These are phyloP conservation scores for Obba rivulosa DNA, from an alignment of 768 basidiomycete genomes.

Conservation along the genomic window DNA sequence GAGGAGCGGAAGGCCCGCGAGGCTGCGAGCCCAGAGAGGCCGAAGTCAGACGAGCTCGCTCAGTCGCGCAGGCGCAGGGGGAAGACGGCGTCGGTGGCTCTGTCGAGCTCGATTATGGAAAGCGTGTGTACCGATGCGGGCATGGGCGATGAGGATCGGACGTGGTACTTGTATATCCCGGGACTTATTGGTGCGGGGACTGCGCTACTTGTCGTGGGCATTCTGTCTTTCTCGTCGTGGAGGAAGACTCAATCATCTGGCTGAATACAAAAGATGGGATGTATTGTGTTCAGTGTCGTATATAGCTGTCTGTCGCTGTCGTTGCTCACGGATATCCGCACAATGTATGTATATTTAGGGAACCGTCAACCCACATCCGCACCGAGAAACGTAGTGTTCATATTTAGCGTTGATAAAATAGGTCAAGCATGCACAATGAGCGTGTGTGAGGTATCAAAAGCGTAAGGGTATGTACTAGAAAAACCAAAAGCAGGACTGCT, in stretches of 20 bases:
- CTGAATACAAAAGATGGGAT: neutral
- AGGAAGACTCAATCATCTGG: conserved; percentile 26
- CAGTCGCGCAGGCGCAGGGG: conserved; percentile 17
- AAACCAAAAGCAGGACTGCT: no score
- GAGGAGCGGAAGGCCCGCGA: conserved; percentile 2
- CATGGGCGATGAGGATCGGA: conserved; percentile 55
- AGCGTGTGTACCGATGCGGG: conserved; percentile 37
- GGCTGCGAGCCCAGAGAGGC: conserved; percentile 48
- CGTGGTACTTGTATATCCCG: conserved; percentile 79
- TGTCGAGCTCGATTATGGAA: conserved; percentile 42
- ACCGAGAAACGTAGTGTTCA: neutral
- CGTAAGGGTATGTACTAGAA: no score
- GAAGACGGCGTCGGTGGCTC: conserved; percentile 29
- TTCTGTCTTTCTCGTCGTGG: conserved; percentile 62
- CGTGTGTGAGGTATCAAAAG: no score
- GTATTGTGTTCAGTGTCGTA: neutral
- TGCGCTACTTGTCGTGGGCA: conserved; percentile 72
- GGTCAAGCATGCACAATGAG: no score
- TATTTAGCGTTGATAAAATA: neutral
- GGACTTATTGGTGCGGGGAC: conserved; percentile 82
- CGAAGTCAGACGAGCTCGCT: conserved; percentile 33
- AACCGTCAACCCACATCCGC: neutral
- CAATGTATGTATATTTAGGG: neutral
- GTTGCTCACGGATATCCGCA: neutral
- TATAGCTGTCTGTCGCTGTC: neutral